Base-by-base conservation (phyloP, 805 yeast species). In the Henningerozyma blattae region DNA sequence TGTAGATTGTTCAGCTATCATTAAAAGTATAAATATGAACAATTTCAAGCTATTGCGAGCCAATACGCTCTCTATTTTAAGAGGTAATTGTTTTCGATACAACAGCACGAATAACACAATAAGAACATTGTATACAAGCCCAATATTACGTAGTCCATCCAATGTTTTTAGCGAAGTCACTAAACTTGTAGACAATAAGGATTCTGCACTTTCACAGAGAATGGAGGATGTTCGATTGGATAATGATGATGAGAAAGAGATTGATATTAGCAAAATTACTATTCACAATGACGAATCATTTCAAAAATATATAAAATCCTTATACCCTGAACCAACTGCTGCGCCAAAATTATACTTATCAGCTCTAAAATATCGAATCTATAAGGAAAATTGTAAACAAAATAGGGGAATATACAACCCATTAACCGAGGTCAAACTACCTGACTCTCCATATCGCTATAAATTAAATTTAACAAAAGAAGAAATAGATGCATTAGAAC, bases 401-500 rank as follows among this genome's bases (percentile, higher is more conserved):
- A 68, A 81, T 53, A 81, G 82, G 31, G 72, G 73, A 3, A 78
- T 77, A 48, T 87, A 70, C 67, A 77, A 75, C 46, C 78, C 76
- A 50, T 62, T 70, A 41, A 71, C 74, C 37, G 46, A 65, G 13
- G 64, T 81, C 12, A 59, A 59, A 19, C 32, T 59, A 28, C 45
- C 48, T 8, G 43, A 45, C 9, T 54, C 57, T 15, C 77, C 75
- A 22, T 61, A 64, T 34, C 42, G 50, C 26, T 80, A 73, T 58
- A 68, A 65, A 42, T 61, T 89, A 41, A 59, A 65, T 22, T 65
- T 89, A 34, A 62, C 73, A 4, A 61, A 62, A 27, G 67, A 70
- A 35, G 94, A 86, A 55, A 73, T 84, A 35, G 80, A 78, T 35
- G 71, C 77, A 3, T 65, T 89, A 39, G 95, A 86, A 57, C 97